These are phyloP conservation scores for Pestalotiopsis fici DNA, from an alignment of 2,329 filamentous ascomycete species.

Conservation along the genomic window DNA sequence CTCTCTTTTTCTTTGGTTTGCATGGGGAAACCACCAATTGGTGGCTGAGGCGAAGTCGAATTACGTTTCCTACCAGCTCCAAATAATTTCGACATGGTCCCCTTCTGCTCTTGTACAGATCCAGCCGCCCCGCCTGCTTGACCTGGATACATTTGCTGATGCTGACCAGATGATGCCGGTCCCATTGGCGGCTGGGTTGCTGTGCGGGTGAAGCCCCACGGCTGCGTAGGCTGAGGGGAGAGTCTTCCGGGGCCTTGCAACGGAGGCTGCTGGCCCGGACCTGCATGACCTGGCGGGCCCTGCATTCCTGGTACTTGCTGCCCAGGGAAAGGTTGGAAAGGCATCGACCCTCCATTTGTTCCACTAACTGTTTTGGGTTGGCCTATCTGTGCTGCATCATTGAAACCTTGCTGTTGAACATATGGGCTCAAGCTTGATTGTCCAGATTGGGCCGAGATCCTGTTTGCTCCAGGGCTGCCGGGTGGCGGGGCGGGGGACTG, in stretches of 20 bases:
- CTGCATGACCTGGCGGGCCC: background rate
- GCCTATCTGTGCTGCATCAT: background rate
- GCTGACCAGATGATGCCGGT: slow-evolving; percentile 3
- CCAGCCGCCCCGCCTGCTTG: background rate
- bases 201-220: slow-evolving; percentile 8
- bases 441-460: background rate
- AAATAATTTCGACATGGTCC: slow-evolving; percentile 25
- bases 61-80: slow-evolving; percentile 6
- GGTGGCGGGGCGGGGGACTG: slow-evolving; percentile 16
- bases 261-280: background rate
- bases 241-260: slow-evolving; percentile 1
- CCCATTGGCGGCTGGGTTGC: background rate
- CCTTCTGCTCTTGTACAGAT: slow-evolving; percentile 11
- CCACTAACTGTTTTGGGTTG: background rate
- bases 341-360: background rate
- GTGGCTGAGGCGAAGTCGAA: slow-evolving; percentile 4
- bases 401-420: background rate
- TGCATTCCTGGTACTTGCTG: background rate
- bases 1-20: slow-evolving; percentile 24
- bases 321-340: background rate
- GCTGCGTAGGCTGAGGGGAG: background rate
- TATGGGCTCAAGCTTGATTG: background rate
- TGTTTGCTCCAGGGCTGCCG: background rate
- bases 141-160: background rate
- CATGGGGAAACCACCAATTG: slow-evolving; percentile 14